Evolutionary conservation across 805 yeast species (phyloP).

Genomic region (Pichia nakasei): DNA sequence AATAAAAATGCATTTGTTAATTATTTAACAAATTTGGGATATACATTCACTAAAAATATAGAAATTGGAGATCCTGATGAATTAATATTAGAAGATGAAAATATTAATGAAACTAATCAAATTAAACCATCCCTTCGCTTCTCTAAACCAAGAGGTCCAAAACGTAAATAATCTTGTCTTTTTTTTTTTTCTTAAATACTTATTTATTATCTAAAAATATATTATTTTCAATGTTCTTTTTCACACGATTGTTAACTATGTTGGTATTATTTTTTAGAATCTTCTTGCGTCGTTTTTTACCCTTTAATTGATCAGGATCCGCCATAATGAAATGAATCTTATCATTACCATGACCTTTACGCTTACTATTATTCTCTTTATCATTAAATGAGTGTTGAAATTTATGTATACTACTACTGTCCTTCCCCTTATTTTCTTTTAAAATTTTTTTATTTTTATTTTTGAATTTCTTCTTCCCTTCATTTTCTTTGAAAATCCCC

Average conservation of each 20-base stretch:
- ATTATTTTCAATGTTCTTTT: not conserved
- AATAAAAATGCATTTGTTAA: slow-evolving; percentile 55
- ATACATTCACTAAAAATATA: slow-evolving; percentile 37
- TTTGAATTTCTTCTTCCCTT: not conserved
- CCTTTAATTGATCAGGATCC: slow-evolving; percentile 8
- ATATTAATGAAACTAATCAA: not conserved
- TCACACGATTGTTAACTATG: slow-evolving; percentile 2
- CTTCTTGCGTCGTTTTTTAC: slow-evolving; percentile 3
- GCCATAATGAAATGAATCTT: slow-evolving; percentile 13
- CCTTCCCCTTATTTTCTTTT: too few relatives aligned
- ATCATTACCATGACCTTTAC: not conserved
- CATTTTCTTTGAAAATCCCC: slow-evolving; percentile 21
- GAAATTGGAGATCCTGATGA: slow-evolving; percentile 73
- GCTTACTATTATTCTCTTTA: not conserved
- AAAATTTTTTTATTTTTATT: not conserved
- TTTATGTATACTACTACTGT: not conserved
- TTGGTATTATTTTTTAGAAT: slow-evolving; percentile 10
- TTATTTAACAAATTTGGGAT: slow-evolving; percentile 33
- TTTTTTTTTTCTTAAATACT: too few relatives aligned
- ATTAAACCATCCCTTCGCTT: slow-evolving; percentile 27
- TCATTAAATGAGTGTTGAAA: not conserved
- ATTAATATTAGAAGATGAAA: slow-evolving; percentile 34
- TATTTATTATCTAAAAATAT: slow-evolving; percentile 2
- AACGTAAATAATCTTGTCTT: not conserved
- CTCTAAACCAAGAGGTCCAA: slow-evolving; percentile 65